These are phyloP conservation scores for Penicillium sp. DNA, from an alignment of 2,329 filamentous ascomycete species.

Conservation along the genomic window DNA sequence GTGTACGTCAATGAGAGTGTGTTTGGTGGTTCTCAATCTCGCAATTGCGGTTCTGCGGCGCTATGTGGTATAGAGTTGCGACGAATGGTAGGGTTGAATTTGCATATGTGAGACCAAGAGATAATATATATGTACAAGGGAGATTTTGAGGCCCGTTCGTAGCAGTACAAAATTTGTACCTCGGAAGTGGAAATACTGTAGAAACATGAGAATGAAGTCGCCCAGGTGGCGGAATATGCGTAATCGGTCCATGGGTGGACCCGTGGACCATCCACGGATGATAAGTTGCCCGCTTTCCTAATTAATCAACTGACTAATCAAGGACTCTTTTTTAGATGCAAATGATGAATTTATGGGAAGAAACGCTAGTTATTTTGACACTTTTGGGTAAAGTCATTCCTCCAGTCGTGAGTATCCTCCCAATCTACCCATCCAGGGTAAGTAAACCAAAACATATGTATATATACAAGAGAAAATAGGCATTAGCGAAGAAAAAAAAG, in stretches of 20 bases:
- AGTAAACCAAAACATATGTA: slow-evolving; percentile 17
- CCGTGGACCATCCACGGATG: not conserved
- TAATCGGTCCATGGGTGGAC: not conserved
- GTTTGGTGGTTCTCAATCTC: not conserved
- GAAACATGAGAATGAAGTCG: not conserved
- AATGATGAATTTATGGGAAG: slow-evolving; percentile 4
- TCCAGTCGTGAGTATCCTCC: slow-evolving; percentile 9
- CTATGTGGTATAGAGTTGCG: slow-evolving; percentile 14
- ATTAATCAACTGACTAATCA: not conserved
- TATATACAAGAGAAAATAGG: slow-evolving; percentile 25
- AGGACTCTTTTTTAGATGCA: not conserved
- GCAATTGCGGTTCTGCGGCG: slow-evolving; percentile 8
- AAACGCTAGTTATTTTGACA: slow-evolving; percentile 12
- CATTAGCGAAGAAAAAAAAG: slow-evolving; percentile 13
- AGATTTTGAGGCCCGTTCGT: not conserved
- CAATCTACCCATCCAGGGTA: slow-evolving; percentile 25
- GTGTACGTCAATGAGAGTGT: not conserved
- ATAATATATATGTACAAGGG: not conserved
- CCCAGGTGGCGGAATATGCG: not conserved
- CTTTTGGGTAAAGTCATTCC: slow-evolving; percentile 13
- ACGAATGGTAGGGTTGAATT: not conserved
- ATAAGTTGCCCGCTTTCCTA: not conserved
- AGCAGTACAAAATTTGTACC: not conserved
- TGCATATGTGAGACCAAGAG: not conserved
- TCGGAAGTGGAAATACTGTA: not conserved